phyloP scores from a whole-genome alignment of 2,329 filamentous ascomycete species.

The Fusarium dlaminii region DNA sequence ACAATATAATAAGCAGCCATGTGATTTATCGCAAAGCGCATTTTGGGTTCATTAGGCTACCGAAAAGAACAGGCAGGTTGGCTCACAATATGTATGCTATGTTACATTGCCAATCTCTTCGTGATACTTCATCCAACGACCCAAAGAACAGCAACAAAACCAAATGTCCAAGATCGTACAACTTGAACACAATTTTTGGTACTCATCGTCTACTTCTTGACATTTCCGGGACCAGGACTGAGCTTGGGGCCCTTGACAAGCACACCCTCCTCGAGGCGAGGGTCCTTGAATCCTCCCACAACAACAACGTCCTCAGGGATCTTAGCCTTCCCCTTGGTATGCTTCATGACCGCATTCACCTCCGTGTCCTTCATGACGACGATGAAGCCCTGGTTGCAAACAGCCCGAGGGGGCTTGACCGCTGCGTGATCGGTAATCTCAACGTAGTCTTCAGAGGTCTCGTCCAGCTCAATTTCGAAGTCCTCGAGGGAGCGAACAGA shows the following conservation, averaged over 20 bases:
- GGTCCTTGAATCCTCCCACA: background rate
- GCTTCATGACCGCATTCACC: background rate
- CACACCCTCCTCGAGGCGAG: background rate
- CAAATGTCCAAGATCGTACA: background rate
- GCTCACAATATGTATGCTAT: background rate
- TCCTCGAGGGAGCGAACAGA: background rate
- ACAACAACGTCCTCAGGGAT: background rate
- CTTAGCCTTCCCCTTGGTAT: background rate
- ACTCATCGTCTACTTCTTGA: background rate
- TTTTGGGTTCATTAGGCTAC: background rate
- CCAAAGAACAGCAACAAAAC: background rate
- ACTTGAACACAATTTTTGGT: rapidly evolving
- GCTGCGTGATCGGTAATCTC: background rate
- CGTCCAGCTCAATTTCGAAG: background rate
- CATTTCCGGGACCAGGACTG: no score
- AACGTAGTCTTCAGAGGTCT: background rate
- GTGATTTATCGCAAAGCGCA: background rate
- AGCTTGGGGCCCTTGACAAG: background rate
- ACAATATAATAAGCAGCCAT: background rate
- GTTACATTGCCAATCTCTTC: background rate
- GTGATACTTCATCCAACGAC: background rate
- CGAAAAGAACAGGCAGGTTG: background rate
- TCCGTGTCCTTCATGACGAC: background rate
- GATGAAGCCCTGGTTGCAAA: background rate
- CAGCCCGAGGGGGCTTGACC: background rate